Evolutionary conservation across 371 early-diverging fungal species (phyloP).

Genomic region (Sporodiniella umbellata): DNA sequence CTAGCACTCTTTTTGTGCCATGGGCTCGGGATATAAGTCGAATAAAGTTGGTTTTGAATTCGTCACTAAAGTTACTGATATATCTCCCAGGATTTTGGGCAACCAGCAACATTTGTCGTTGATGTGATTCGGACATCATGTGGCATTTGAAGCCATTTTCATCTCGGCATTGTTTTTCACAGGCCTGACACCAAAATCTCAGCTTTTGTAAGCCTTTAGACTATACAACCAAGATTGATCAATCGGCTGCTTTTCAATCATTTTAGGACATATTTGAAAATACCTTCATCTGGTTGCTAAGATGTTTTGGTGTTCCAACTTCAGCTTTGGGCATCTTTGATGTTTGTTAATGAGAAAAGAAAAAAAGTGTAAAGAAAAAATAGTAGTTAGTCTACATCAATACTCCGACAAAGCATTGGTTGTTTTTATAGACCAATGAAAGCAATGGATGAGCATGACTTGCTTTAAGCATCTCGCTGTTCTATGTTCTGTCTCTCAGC

Average conservation of each 20-base stretch:
- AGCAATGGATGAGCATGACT: no score
- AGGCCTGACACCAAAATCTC: slow-evolving; percentile 94
- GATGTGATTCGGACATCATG: slow-evolving; percentile 87
- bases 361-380: no score
- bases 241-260: no score
- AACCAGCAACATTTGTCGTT: slow-evolving; percentile 89
- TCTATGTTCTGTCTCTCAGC: no score
- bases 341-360: background rate
- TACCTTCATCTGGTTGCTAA: slow-evolving; percentile 80
- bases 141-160: slow-evolving; percentile 98
- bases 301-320: slow-evolving; percentile 75
- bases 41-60: slow-evolving; percentile 72
- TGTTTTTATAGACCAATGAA: no score
- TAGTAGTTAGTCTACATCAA: no score
- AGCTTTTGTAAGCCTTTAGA: slow-evolving; percentile 93
- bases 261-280: no score
- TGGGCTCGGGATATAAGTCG: slow-evolving; percentile 71
- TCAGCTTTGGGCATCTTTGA: slow-evolving; percentile 73
- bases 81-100: slow-evolving; percentile 76
- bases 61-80: slow-evolving; percentile 66
- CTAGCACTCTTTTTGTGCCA: slow-evolving; percentile 82
- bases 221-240: no score
- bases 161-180: slow-evolving; percentile 90
- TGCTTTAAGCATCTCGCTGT: no score
- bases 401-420: no score